Evolutionary conservation across 2,329 filamentous ascomycete genomes (phyloP).

Genomic region (Parafenestella ontariensis): DNA sequence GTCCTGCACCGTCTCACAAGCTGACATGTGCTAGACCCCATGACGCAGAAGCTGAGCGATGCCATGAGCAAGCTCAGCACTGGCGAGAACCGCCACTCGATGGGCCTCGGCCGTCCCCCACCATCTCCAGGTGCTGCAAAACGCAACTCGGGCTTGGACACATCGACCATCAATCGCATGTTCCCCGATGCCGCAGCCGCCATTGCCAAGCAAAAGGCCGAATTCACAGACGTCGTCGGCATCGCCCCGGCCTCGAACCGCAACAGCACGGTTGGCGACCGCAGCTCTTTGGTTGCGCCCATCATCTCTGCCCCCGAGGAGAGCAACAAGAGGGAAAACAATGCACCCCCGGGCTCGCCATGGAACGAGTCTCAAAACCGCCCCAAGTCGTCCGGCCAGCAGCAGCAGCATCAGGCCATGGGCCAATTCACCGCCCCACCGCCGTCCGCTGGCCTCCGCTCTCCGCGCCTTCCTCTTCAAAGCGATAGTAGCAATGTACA

Average conservation of each 20-base stretch:
- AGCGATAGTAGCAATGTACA: constrained; percentile 75
- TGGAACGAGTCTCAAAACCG: constrained; percentile 73
- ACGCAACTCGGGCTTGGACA: constrained; percentile 92
- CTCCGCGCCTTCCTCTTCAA: constrained; percentile 74
- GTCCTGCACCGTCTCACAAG: background rate
- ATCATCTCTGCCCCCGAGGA: constrained; percentile 76
- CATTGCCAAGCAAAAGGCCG: constrained; percentile 98
- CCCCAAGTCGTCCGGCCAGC: constrained; percentile 81
- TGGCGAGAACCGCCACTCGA: constrained; percentile 84
- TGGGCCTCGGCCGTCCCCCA: constrained; percentile 74
- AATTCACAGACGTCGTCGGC: constrained; percentile 94
- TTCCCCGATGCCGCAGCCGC: constrained; percentile 97
- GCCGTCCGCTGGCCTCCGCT: constrained; percentile 77
- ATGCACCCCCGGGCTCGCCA: constrained; percentile 73
- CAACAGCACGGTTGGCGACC: constrained; percentile 83
- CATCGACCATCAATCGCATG: constrained; percentile 96
- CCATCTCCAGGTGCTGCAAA: constrained; percentile 74
- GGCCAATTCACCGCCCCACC: constrained; percentile 88
- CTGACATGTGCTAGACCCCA: constrained; percentile 72
- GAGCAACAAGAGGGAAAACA: constrained; percentile 64
- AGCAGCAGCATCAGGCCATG: constrained; percentile 68
- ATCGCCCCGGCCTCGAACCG: constrained; percentile 89
- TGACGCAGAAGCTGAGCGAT: constrained; percentile 94
- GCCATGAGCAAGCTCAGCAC: constrained; percentile 95
- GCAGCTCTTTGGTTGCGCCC: constrained; percentile 75